Percentiles rank a stretch among this genome's conserved stretches.
Conservation (phyloP, 1,284 basidiomycete genomes). For the Phaffia rhodozyma region DNA sequence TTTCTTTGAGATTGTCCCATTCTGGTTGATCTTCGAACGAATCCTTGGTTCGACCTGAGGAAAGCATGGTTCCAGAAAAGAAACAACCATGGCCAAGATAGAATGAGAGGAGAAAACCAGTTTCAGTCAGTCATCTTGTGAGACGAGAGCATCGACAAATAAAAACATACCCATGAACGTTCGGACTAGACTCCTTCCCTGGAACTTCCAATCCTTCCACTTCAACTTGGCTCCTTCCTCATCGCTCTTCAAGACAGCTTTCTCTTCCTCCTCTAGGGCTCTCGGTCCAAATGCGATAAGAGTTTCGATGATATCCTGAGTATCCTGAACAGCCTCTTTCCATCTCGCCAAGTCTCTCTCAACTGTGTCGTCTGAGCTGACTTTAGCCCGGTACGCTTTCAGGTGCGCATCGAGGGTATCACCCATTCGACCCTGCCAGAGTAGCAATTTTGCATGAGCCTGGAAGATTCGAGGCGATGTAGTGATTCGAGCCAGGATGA, state of each 20-base stretch:
- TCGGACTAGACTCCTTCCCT: slow-evolving; percentile 74
- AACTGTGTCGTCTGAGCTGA: slow-evolving; percentile 51
- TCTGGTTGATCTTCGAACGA: slow-evolving; percentile 73
- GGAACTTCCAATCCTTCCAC: slow-evolving; percentile 58
- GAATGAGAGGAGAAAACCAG: neutral
- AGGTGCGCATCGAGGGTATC: slow-evolving; percentile 69
- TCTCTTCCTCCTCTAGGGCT: slow-evolving; percentile 36
- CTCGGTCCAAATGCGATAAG: slow-evolving; percentile 69
- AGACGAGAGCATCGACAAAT: neutral
- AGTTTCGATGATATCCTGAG: slow-evolving; percentile 70
- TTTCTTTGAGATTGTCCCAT: slow-evolving; percentile 55
- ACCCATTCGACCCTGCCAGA: slow-evolving; percentile 53
- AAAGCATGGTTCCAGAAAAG: slow-evolving; percentile 17
- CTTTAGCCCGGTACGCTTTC: slow-evolving; percentile 63
- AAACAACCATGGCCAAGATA: slow-evolving; percentile 7
- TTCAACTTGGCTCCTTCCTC: slow-evolving; percentile 38
- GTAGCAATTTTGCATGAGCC: slow-evolving; percentile 64
- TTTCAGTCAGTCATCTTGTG: too few relatives aligned
- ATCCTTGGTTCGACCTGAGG: slow-evolving; percentile 45
- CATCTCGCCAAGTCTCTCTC: slow-evolving; percentile 56
- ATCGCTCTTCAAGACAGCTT: slow-evolving; percentile 31
- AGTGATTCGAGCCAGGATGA: slow-evolving; percentile 63
- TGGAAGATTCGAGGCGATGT: slow-evolving; percentile 61
- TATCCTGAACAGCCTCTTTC: slow-evolving; percentile 59
- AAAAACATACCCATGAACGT: slow-evolving; percentile 60